phyloP scores from a whole-genome alignment of 148 eudicot genomes.

The Pouteria glomerata region DNA sequence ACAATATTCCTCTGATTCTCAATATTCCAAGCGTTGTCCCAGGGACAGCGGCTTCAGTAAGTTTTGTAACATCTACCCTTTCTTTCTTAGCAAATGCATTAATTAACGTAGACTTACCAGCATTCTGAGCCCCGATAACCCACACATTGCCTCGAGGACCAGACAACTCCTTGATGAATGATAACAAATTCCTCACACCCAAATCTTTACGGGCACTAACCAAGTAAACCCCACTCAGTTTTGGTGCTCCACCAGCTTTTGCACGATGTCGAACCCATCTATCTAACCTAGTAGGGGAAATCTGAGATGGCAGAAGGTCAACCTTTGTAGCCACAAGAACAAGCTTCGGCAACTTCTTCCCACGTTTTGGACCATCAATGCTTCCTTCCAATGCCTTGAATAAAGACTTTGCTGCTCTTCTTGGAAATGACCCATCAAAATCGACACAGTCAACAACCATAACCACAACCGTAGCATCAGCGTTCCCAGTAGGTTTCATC shows the following conservation, averaged over 20 bases:
- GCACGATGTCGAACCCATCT: constrained; percentile 95
- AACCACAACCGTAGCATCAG: constrained; percentile 78
- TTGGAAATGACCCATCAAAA: constrained; percentile 94
- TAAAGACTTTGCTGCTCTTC: constrained; percentile 78
- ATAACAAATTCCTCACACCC: constrained; percentile 77
- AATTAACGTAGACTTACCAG: constrained; percentile 88
- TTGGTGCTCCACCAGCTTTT: constrained; percentile 79
- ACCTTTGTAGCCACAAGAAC: constrained; percentile 86
- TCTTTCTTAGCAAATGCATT: constrained; percentile 83
- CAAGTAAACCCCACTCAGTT: constrained; percentile 76
- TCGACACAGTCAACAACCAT: constrained; percentile 98
- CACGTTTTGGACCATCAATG: constrained; percentile 39
- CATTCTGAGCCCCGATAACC: constrained; percentile 98
- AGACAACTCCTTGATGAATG: constrained; percentile 66
- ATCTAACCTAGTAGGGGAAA: constrained; percentile 90
- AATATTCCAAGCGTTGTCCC: constrained; percentile 95
- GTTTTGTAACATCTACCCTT: constrained; percentile 73
- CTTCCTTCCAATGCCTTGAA: constrained; percentile 69
- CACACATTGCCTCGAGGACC: constrained; percentile 98
- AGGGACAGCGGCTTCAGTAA: constrained; percentile 93
- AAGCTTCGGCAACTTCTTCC: constrained; percentile 82
- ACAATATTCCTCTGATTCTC: constrained; percentile 82
- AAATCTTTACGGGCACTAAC: constrained; percentile 86
- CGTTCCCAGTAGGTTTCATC: constrained; percentile 75
- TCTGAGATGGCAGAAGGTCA: constrained; percentile 85